Evolutionary conservation across 371 early-diverging fungal species (phyloP).

Genomic region (Rhizopus microsporus): DNA sequence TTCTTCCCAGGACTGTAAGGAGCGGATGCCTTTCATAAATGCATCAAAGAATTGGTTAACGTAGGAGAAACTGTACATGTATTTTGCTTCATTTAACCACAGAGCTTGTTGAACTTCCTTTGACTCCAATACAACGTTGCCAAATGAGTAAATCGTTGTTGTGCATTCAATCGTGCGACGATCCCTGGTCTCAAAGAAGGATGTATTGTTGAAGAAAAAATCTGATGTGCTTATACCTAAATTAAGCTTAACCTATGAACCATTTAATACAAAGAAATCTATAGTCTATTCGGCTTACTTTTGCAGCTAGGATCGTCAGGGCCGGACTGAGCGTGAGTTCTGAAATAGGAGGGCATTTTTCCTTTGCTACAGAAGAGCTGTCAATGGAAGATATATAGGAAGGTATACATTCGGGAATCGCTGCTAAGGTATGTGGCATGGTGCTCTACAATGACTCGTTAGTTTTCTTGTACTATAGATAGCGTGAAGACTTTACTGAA

Average conservation of each 20-base stretch:
- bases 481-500: constrained; percentile 11
- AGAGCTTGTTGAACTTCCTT: constrained; percentile 58
- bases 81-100: constrained; percentile 44
- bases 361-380: constrained; percentile 16
- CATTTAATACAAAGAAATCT: neutral
- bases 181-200: constrained; percentile 55
- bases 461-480: neutral
- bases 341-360: constrained; percentile 36
- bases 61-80: constrained; percentile 56
- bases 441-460: constrained; percentile 14
- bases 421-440: constrained; percentile 42
- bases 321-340: constrained; percentile 18
- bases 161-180: constrained; percentile 59
- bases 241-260: constrained; percentile 32
- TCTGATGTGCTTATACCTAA: constrained; percentile 43
- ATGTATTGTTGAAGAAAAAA: constrained; percentile 49
- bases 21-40: constrained; percentile 53
- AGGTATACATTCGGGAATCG: constrained; percentile 43
- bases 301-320: constrained; percentile 22
- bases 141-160: constrained; percentile 67
- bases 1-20: constrained; percentile 52
- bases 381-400: constrained; percentile 33
- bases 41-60: constrained; percentile 66
- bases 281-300: constrained; percentile 15
- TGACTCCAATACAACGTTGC: constrained; percentile 60